These are phyloP conservation scores for Colletotrichum melonis DNA, from an alignment of 2,329 filamentous ascomycete genomes.

Conservation along the genomic window DNA sequence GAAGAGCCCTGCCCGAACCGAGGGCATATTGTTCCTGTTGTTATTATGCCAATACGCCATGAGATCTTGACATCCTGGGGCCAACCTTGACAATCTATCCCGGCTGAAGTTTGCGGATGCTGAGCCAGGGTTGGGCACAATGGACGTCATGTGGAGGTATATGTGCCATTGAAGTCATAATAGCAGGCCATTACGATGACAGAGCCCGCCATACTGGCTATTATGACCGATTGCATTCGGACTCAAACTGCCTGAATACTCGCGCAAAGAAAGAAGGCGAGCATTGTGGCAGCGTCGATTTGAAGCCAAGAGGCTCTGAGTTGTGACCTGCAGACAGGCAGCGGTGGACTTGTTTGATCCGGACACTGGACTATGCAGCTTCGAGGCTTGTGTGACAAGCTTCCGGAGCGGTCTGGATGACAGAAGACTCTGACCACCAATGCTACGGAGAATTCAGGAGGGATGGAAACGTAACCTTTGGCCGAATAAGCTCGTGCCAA, in stretches of 20 bases:
- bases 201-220: not conserved
- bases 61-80: conserved; percentile 9
- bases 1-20: not conserved
- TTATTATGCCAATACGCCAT: not conserved
- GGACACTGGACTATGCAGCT: not conserved
- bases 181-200: not conserved
- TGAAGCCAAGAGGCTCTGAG: not conserved
- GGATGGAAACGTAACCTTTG: not conserved
- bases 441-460: not conserved
- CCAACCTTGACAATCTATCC: not conserved
- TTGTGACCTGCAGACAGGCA: not conserved
- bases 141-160: conserved; percentile 29
- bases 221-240: not conserved
- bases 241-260: not conserved
- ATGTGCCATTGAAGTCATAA: conserved; percentile 21
- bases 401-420: not conserved
- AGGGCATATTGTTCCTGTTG: conserved; percentile 1
- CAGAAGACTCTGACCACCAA: not conserved
- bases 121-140: not conserved
- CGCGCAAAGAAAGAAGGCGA: not conserved
- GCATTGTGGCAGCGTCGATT: not conserved
- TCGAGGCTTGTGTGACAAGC: not conserved
- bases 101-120: conserved; percentile 1
- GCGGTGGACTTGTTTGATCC: not conserved
- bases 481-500: conserved; percentile 14